Conservation (phyloP, 1,139 yeast genomes). For the Candida tetrigidarum region DNA sequence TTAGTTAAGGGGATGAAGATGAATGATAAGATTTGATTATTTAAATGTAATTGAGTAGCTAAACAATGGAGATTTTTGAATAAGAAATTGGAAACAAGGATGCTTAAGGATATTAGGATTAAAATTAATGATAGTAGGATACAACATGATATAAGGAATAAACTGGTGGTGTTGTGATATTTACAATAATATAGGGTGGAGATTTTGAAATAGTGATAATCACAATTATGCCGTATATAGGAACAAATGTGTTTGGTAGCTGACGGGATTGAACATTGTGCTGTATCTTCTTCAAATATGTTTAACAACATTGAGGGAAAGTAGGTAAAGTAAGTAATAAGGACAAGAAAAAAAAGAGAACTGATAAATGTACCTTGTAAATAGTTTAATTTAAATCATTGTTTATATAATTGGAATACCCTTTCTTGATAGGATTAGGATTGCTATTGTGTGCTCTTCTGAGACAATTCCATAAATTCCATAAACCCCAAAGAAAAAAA, state of each 20-base stretch:
- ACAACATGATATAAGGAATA: conserved; percentile 19
- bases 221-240: conserved; percentile 27
- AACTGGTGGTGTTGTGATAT: conserved; percentile 13
- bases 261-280: conserved; percentile 13
- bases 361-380: too few species aligned
- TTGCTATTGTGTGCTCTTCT: conserved; percentile 3
- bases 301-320: not conserved
- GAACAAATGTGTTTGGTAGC: conserved; percentile 21
- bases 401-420: too few species aligned
- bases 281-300: conserved; percentile 1
- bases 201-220: conserved; percentile 27
- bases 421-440: too few species aligned
- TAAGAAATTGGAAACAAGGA: conserved; percentile 41
- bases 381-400: too few species aligned
- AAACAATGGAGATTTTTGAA: conserved; percentile 35
- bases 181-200: conserved; percentile 33
- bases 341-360: not conserved
- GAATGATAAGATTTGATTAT: conserved; percentile 37
- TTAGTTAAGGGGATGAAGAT: conserved; percentile 45
- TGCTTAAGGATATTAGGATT: conserved; percentile 31
- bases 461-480: too few species aligned
- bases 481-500: too few species aligned
- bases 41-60: conserved; percentile 30
- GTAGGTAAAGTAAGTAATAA: not conserved
- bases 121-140: conserved; percentile 23